Percentiles rank a stretch among this genome's conserved stretches.
phyloP scores from a whole-genome alignment of 768 basidiomycete species.

The Rhodotorula kratochvilovae region DNA sequence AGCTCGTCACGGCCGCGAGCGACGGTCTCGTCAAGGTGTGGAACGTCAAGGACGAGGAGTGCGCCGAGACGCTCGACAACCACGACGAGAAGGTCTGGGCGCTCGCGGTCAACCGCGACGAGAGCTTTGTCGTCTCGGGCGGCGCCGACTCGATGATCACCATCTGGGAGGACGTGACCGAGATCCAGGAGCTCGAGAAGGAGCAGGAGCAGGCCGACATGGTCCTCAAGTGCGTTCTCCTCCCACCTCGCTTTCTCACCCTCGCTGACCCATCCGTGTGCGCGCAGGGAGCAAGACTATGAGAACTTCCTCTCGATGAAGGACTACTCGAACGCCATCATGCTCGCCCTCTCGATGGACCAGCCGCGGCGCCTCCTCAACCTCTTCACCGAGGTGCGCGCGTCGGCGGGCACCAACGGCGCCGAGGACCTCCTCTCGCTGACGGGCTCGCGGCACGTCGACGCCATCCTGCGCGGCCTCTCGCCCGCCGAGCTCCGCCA shows the following conservation, averaged over 20 bases:
- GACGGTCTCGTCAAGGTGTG: conserved; percentile 95
- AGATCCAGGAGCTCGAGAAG: conserved; percentile 70
- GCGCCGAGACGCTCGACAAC: conserved; percentile 82
- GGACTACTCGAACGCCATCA: conserved; percentile 85
- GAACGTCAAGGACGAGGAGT: conserved; percentile 84
- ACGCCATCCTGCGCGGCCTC: conserved; percentile 73
- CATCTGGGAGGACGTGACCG: conserved; percentile 93
- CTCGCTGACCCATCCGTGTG: background rate
- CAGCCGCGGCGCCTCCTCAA: conserved; percentile 81
- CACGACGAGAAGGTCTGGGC: conserved; percentile 99
- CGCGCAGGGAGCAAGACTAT: conserved; percentile 87
- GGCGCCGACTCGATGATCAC: conserved; percentile 94
- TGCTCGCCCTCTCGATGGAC: conserved; percentile 84
- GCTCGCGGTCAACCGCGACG: conserved; percentile 73
- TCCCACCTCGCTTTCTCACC: background rate
- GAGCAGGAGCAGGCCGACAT: conserved; percentile 66
- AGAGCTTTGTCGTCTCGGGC: conserved; percentile 79
- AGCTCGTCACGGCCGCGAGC: conserved; percentile 82
- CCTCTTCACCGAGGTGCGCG: conserved; percentile 66
- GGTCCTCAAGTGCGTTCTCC: conserved; percentile 67
- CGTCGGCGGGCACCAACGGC: background rate
- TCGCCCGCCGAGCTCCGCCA: conserved; percentile 68
- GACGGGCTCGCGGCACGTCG: conserved; percentile 69
- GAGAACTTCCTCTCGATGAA: conserved; percentile 78
- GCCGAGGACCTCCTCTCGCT: conserved; percentile 44